Evolutionary conservation across 2,329 filamentous ascomycete genomes (phyloP).

Genomic region (Colletotrichum gigasporum): DNA sequence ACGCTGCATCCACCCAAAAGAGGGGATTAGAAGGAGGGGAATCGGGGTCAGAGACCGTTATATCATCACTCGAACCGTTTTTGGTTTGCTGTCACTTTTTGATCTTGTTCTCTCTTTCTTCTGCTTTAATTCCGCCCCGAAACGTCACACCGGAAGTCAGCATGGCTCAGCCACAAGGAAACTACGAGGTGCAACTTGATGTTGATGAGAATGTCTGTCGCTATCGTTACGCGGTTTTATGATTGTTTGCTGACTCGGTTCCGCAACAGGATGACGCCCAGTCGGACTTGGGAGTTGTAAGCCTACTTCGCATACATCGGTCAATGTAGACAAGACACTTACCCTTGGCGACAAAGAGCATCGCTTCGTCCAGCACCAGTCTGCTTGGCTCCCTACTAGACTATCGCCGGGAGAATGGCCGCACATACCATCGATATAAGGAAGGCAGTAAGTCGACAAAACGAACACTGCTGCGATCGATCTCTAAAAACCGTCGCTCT

Average conservation of each 20-base stretch:
- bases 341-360: no score
- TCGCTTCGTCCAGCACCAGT: slow-evolving; percentile 33
- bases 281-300: not conserved
- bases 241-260: not conserved
- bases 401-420: slow-evolving; percentile 40
- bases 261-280: not conserved
- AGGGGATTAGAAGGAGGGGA: not conserved
- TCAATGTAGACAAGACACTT: not conserved
- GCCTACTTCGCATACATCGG: not conserved
- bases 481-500: not conserved
- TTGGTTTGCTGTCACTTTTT: not conserved
- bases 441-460: slow-evolving; percentile 33
- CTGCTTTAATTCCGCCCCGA: not conserved
- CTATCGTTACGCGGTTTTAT: not conserved
- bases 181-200: not conserved
- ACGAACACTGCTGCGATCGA: not conserved
- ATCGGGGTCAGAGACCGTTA: no score
- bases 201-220: not conserved
- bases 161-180: not conserved
- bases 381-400: slow-evolving; percentile 35
- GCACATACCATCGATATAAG: slow-evolving; percentile 40
- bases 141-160: not conserved
- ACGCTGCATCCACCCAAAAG: not conserved
- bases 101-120: not conserved
- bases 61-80: not conserved